phyloP scores from a whole-genome alignment of 495 filamentous ascomycete species.

The Hyphodiscus hymeniophilus region DNA sequence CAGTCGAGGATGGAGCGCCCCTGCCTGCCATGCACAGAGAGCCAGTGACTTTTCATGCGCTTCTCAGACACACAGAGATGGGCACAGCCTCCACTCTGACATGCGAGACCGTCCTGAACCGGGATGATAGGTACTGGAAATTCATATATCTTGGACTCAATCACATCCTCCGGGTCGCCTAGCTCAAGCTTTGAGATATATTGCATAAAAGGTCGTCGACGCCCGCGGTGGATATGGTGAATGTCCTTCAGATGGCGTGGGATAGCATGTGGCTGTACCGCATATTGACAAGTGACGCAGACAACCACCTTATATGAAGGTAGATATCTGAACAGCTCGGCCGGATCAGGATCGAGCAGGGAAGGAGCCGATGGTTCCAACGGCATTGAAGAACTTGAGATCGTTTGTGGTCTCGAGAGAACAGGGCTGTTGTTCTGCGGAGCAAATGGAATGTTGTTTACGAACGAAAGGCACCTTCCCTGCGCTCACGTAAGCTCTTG shows the following conservation, averaged over 20 bases:
- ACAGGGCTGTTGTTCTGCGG: too few species aligned
- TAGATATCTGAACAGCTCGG: conserved; percentile 9
- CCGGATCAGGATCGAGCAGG: background rate
- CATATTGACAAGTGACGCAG: conserved; percentile 27
- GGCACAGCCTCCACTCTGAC: conserved; percentile 16
- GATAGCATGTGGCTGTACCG: conserved; percentile 29
- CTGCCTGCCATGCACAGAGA: conserved; percentile 1
- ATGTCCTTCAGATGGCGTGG: conserved; percentile 33
- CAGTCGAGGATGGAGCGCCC: conserved; percentile 4
- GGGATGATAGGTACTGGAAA: conserved; percentile 28
- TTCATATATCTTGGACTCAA: conserved; percentile 11
- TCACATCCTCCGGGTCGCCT: conserved; percentile 18
- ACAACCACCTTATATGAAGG: conserved; percentile 24
- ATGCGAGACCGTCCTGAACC: conserved; percentile 24
- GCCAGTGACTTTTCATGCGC: conserved; percentile 15
- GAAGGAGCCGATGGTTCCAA: background rate
- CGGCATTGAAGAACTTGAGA: background rate
- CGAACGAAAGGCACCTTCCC: background rate
- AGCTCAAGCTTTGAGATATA: conserved; percentile 22
- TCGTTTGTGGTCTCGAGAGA: too few species aligned
- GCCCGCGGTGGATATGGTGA: conserved; percentile 24
- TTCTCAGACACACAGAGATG: conserved; percentile 18
- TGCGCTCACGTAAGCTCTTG: background rate
- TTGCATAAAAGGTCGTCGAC: conserved; percentile 21
- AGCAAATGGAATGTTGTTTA: too few species aligned